Base-by-base conservation (phyloP, 306 rosid genomes). In the Calophaca sinica region DNA sequence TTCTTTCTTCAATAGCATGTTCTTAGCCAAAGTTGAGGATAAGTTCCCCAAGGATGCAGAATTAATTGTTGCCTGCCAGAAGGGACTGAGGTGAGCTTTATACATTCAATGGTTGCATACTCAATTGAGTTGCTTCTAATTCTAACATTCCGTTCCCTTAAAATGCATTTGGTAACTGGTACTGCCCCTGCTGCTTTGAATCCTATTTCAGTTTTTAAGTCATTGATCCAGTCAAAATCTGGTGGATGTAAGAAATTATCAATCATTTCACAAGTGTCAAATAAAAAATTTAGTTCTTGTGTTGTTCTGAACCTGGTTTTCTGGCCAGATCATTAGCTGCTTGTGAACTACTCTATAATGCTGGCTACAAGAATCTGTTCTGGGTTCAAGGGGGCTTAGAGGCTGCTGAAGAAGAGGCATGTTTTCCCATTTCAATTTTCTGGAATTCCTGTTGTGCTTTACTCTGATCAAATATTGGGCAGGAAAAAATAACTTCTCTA, bases 351-450 rank as follows among this genome's bases (percentile, higher is more conserved):
- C 92, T 94, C 31, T 87, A 87, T 72, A 91, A 87, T 68, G 86
- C 96, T 32, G 98, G 97, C 70, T 91, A 88, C 74, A 82, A n/a
- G 62, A 94, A 88, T 82, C 88, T 94, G 84, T 94, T 94, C 83
- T 91, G 93, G 99, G 93, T 94, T 80, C 96, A 88, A 79, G 99
- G 98, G 32, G 98, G 98, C 68, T 78, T 89, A 39, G 97, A 94
- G 68, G 84, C 91, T 79, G 97, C 99, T 62, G 96, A 82, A 73
- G 98, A 92, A 12, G 96, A 94, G 96, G 99, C 87, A 73, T 72
- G 75, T 69, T 78, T 51, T 35, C 45, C 46, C 71, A 51, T 61
- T 70, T 71, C 70, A 73, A 8, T 73, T 66, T 76, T 48, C 14
- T 49, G 72, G 61, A 67, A 33, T 72, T 63, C 53, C 31, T 33